phyloP scores from a whole-genome alignment of 148 eudicot species.

The Camellia lanceoleosa region DNA sequence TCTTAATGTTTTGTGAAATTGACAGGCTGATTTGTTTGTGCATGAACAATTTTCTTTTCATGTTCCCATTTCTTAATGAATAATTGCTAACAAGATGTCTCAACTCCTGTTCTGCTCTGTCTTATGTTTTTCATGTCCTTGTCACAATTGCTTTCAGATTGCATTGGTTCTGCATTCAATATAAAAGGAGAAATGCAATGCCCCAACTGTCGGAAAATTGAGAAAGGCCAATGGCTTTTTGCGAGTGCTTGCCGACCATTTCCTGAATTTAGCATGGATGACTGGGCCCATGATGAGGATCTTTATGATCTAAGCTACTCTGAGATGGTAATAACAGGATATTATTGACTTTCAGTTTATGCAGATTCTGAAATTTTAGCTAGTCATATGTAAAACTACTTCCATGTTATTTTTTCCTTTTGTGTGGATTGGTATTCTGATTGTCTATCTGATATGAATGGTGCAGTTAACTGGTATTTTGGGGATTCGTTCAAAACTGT shows the following conservation, averaged over 20 bases:
- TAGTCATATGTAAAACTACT: not conserved
- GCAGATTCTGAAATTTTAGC: not conserved
- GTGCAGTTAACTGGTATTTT: slow-evolving; percentile 1
- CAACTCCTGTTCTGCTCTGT: not conserved
- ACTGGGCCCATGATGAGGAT: slow-evolving; percentile 91
- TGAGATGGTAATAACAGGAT: slow-evolving; percentile 57
- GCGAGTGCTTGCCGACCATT: slow-evolving; percentile 67
- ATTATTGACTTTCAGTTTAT: not conserved
- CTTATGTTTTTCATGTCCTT: not conserved
- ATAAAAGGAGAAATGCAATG: slow-evolving; percentile 94
- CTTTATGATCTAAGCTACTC: slow-evolving; percentile 78
- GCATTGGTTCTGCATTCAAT: slow-evolving; percentile 98
- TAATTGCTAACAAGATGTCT: not conserved
- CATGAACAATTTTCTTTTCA: not conserved
- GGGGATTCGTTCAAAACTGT: not conserved
- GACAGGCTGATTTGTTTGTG: too few species aligned
- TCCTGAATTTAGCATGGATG: slow-evolving; percentile 67
- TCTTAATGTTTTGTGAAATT: too few species aligned
- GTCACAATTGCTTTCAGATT: slow-evolving; percentile 50
- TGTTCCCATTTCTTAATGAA: not conserved
- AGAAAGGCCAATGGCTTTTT: slow-evolving; percentile 98
- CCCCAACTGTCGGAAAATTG: slow-evolving; percentile 95
- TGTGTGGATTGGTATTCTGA: not conserved
- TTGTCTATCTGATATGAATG: not conserved
- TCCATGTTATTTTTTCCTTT: not conserved